Evolutionary conservation across 2,329 filamentous ascomycete species (phyloP).

Genomic region (Botrytis paeoniae): DNA sequence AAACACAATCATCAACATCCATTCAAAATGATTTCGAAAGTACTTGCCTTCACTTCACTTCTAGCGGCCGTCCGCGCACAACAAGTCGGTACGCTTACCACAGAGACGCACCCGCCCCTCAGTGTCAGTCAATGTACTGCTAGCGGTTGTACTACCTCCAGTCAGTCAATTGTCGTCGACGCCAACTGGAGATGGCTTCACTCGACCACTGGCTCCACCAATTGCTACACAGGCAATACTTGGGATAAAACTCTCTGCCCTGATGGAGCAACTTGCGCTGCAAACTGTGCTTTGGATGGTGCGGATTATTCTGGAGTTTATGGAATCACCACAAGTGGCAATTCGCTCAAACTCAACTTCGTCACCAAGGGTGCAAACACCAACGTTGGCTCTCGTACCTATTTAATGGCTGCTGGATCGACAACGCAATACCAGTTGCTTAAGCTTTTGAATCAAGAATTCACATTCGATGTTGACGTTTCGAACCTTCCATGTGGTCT

Average conservation of each 20-base stretch:
- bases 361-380: slow-evolving; percentile 48
- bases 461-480: slow-evolving; percentile 72
- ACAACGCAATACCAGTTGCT: slow-evolving; percentile 63
- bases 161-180: slow-evolving; percentile 51
- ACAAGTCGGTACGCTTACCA: slow-evolving; percentile 46
- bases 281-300: slow-evolving; percentile 53
- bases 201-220: slow-evolving; percentile 42
- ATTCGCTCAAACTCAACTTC: slow-evolving; percentile 55
- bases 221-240: slow-evolving; percentile 45
- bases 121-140: slow-evolving; percentile 50
- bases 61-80: slow-evolving; percentile 48
- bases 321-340: slow-evolving; percentile 53
- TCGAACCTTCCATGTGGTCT: slow-evolving; percentile 67
- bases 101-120: slow-evolving; percentile 52
- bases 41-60: slow-evolving; percentile 43
- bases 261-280: slow-evolving; percentile 45
- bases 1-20: slow-evolving; percentile 12
- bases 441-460: slow-evolving; percentile 63
- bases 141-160: slow-evolving; percentile 47
- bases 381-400: slow-evolving; percentile 57
- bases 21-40: slow-evolving; percentile 36
- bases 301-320: slow-evolving; percentile 52
- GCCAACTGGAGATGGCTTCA: slow-evolving; percentile 61
- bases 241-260: slow-evolving; percentile 45
- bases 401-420: slow-evolving; percentile 57